Evolutionary conservation across 257 asterid genomes (phyloP), one percentile per base, ranked within the genome.

Genomic region (Salvia splendens): DNA sequence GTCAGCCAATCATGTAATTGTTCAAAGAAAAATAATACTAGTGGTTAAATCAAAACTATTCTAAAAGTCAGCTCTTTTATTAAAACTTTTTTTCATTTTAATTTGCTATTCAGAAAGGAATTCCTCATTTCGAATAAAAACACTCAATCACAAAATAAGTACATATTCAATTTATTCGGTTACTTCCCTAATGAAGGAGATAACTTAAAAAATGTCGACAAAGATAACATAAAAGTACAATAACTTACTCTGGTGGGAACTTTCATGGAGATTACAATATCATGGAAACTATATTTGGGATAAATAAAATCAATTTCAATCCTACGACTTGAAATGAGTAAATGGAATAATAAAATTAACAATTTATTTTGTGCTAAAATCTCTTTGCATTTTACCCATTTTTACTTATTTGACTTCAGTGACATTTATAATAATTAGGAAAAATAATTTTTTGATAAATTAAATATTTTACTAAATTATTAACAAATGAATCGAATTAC

Each of bases 1-100:
- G 4, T 63, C 45, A 28, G 62, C 47, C 69, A 60, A 67, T 60
- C 69, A 54, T 33, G 11, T 14, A 24, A 8, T 10, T 8, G 33
- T n/a, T 70, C 5, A 3, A 28, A 9, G 24, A 62, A 60, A 38
- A 38, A 50, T 2, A 70, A 20, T 43, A 17, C 3, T 3, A 9
- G 12, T 0, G 3, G 41, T 16, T 32, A 70, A 30, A 50, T 67
- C 4, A 12, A 36, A 20, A 46, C 53, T 30, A 35, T 60, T 12
- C 30, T 15, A 9, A 42, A n/a, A 52, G 8, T 35, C 42, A 30
- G 45, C 32, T 12, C 4, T 41, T 10, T 60, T 43, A 54, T 16
- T 12, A 24, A 5, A 28, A 28, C 14, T 30, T 12, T n/a, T 7
- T 17, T 50, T 50, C 8, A 6, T 5, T 47, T n/a, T 47, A 12